A percentile compares a stretch with the other conserved stretches of the same genome.
Evolutionary conservation across 2,329 filamentous ascomycete genomes (phyloP).

Genomic region (Cladobotryum mycophilum): DNA sequence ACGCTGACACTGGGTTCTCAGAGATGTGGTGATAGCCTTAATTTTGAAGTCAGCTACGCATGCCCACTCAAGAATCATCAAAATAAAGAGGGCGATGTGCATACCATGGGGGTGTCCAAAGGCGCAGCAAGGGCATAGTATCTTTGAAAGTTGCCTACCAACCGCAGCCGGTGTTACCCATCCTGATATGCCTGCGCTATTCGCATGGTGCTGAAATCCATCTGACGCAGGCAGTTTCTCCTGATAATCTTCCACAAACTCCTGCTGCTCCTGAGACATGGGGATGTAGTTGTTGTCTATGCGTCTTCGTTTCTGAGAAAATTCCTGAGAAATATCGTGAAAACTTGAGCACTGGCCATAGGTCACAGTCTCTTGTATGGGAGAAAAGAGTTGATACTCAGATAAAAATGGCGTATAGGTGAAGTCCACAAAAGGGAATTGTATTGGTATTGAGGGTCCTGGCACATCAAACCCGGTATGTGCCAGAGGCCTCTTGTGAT

Average conservation of each 20-base stretch:
- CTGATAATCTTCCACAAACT: slow-evolving; percentile 21
- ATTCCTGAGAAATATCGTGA: slow-evolving; percentile 19
- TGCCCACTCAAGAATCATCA: neutral
- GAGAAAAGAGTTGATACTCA: slow-evolving; percentile 20
- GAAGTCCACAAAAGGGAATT: slow-evolving; percentile 17
- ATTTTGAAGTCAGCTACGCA: slow-evolving; percentile 2
- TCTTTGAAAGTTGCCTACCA: slow-evolving; percentile 22
- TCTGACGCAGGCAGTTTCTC: slow-evolving; percentile 25
- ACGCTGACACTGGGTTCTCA: slow-evolving; percentile 16
- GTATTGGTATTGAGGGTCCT: slow-evolving; percentile 10
- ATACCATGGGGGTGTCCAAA: slow-evolving; percentile 24
- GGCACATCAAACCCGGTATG: slow-evolving; percentile 20
- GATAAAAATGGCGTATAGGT: slow-evolving; percentile 20
- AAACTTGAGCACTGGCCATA: slow-evolving; percentile 28
- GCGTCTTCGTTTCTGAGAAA: slow-evolving; percentile 28
- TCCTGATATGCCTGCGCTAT: slow-evolving; percentile 15
- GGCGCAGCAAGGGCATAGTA: slow-evolving; percentile 29
- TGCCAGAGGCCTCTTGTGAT: slow-evolving; percentile 24
- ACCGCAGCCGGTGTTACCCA: slow-evolving; percentile 18
- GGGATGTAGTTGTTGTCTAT: slow-evolving; percentile 20
- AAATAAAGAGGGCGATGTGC: slow-evolving; percentile 5
- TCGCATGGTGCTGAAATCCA: slow-evolving; percentile 16
- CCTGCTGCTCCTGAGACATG: slow-evolving; percentile 24
- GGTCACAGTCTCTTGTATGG: slow-evolving; percentile 23
- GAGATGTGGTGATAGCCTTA: slow-evolving; percentile 31